Conservation (phyloP, 257 asterid genomes). For the Nicotiana knightiana region DNA sequence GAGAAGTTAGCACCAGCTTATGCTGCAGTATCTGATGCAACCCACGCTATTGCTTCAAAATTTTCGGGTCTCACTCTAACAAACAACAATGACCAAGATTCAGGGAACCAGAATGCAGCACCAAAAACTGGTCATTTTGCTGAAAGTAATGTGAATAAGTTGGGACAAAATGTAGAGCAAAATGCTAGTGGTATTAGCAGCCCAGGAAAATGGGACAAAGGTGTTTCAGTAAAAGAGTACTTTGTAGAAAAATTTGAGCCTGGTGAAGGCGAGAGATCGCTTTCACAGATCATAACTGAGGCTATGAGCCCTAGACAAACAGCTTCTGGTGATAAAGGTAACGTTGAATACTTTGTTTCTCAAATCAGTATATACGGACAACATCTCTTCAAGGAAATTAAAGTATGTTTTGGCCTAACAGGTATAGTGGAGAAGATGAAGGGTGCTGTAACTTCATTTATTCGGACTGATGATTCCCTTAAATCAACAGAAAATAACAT, state of each 20-base stretch:
- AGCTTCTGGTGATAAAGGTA: constrained; percentile 20
- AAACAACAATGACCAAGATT: constrained; percentile 18
- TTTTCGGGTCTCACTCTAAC: constrained; percentile 36
- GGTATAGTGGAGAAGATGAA: constrained; percentile 72
- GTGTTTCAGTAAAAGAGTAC: constrained; percentile 80
- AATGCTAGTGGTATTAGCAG: constrained; percentile 10
- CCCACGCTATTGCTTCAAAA: constrained; percentile 46
- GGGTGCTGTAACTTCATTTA: constrained; percentile 66
- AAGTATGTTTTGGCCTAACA: not conserved
- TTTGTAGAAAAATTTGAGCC: constrained; percentile 80
- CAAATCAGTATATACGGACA: not conserved
- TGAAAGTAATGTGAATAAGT: constrained; percentile 1
- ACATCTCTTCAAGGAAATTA: not conserved
- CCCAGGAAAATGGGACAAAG: constrained; percentile 66
- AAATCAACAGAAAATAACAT: constrained; percentile 10
- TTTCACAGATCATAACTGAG: constrained; percentile 79
- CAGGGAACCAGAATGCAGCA: not conserved
- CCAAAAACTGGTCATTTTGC: not conserved
- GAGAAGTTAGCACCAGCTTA: constrained; percentile 55
- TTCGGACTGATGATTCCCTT: constrained; percentile 46
- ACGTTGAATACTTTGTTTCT: not conserved
- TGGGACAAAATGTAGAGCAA: constrained; percentile 21
- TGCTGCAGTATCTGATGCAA: constrained; percentile 52
- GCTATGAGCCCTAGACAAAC: constrained; percentile 67
- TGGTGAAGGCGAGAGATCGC: constrained; percentile 84